Evolutionary conservation across 768 basidiomycete species (phyloP).

Genomic region (Amanita muscaria): DNA sequence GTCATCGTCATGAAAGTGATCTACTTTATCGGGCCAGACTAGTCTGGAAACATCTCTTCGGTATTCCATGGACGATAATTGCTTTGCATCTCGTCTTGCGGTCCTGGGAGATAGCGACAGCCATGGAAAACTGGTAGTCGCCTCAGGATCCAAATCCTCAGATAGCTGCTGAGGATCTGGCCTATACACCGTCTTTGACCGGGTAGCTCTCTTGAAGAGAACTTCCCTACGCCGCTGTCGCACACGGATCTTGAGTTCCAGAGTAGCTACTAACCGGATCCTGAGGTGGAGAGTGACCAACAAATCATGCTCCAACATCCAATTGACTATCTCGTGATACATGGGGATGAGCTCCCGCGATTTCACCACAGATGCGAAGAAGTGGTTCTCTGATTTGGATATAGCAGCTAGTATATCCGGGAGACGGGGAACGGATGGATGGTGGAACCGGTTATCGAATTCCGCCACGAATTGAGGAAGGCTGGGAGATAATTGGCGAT

Average conservation of each 20-base stretch:
- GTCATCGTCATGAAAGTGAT: slow-evolving; percentile 18
- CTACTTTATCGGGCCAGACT: slow-evolving; percentile 9
- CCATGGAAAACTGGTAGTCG: slow-evolving; percentile 29
- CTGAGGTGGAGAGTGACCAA: slow-evolving; percentile 79
- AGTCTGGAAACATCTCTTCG: slow-evolving; percentile 17
- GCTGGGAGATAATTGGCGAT: slow-evolving; percentile 22
- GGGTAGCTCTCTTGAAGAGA: slow-evolving; percentile 22
- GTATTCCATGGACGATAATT: slow-evolving; percentile 40
- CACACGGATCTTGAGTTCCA: slow-evolving; percentile 67
- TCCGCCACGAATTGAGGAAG: slow-evolving; percentile 45
- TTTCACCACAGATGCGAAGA: slow-evolving; percentile 72
- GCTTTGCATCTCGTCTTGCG: slow-evolving; percentile 37
- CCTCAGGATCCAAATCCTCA: slow-evolving; percentile 8
- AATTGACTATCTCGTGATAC: slow-evolving; percentile 78
- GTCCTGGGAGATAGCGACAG: slow-evolving; percentile 48
- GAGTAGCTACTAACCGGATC: slow-evolving; percentile 74
- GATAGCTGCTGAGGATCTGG: slow-evolving; percentile 4
- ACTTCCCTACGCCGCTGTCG: slow-evolving; percentile 32
- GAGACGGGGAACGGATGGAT: slow-evolving; percentile 56
- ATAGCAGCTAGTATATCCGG: slow-evolving; percentile 64
- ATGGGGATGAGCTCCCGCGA: slow-evolving; percentile 55
- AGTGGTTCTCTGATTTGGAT: slow-evolving; percentile 60
- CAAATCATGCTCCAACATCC: slow-evolving; percentile 86
- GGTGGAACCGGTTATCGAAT: slow-evolving; percentile 54
- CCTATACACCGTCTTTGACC: slow-evolving; percentile 7